Conservation (phyloP, 192 early-diverging fungal species). For the Obelidium mucronatum region DNA sequence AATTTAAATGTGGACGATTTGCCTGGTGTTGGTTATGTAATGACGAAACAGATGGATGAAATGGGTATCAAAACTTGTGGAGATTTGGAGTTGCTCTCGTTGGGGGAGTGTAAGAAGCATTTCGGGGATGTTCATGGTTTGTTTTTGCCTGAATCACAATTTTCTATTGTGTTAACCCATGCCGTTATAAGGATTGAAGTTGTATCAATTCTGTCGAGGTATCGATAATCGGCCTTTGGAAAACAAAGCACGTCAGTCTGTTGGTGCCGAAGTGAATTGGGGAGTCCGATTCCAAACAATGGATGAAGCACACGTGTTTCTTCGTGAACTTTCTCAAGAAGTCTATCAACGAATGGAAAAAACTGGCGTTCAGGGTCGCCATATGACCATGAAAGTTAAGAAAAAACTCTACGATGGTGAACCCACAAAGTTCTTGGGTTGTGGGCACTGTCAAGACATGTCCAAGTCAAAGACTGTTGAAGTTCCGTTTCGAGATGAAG, state of each 20-base stretch:
- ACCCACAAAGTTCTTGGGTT: constrained; percentile 54
- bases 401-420: constrained; percentile 55
- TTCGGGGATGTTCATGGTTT: constrained; percentile 60
- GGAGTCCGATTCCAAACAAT: constrained; percentile 83
- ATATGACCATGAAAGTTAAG: constrained; percentile 75
- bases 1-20: constrained; percentile 49
- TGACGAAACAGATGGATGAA: constrained; percentile 52
- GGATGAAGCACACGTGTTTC: constrained; percentile 73
- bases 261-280: constrained; percentile 89
- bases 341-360: constrained; percentile 66
- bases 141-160: not conserved
- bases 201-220: constrained; percentile 78
- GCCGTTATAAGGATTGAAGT: constrained; percentile 69
- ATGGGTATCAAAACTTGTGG: constrained; percentile 45
- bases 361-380: constrained; percentile 60
- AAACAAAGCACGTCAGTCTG: constrained; percentile 74
- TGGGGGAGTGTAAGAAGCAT: constrained; percentile 59
- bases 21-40: constrained; percentile 68
- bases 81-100: constrained; percentile 40
- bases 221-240: constrained; percentile 74
- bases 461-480: constrained; percentile 40
- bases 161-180: too few species aligned
- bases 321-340: constrained; percentile 69
- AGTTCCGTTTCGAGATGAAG: not conserved
- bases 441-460: constrained; percentile 52